Evolutionary conservation across 768 basidiomycete species (phyloP).

Genomic region (Fibroporia radiculosa): DNA sequence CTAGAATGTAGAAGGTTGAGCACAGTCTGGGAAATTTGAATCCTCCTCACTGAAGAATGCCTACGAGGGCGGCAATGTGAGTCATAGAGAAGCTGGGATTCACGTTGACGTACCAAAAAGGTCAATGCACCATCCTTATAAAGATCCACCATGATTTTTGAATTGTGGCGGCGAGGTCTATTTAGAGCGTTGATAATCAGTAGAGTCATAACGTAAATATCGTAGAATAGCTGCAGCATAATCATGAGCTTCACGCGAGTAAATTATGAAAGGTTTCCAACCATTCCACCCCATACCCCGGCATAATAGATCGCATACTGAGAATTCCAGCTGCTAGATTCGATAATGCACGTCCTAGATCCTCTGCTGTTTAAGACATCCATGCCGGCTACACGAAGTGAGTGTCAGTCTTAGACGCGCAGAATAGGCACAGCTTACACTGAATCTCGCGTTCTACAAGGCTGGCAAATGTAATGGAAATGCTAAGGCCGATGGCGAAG

Average conservation of each 20-base stretch:
- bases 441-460: not conserved
- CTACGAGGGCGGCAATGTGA: not conserved
- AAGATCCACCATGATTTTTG: not conserved
- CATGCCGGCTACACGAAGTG: too few species aligned
- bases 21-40: not conserved
- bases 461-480: not conserved
- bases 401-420: too few species aligned
- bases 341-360: too few species aligned
- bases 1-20: not conserved
- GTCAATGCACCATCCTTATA: not conserved
- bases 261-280: not conserved
- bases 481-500: not conserved
- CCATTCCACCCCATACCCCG: conserved; percentile 1
- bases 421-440: too few species aligned
- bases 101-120: not conserved
- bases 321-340: too few species aligned
- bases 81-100: not conserved
- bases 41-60: not conserved
- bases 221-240: not conserved
- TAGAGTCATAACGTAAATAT: not conserved
- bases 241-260: not conserved
- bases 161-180: not conserved
- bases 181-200: not conserved
- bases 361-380: too few species aligned
- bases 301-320: not conserved